These are phyloP conservation scores for Haberlea rhodopensis DNA, from an alignment of 257 asterid species.

Conservation along the genomic window DNA sequence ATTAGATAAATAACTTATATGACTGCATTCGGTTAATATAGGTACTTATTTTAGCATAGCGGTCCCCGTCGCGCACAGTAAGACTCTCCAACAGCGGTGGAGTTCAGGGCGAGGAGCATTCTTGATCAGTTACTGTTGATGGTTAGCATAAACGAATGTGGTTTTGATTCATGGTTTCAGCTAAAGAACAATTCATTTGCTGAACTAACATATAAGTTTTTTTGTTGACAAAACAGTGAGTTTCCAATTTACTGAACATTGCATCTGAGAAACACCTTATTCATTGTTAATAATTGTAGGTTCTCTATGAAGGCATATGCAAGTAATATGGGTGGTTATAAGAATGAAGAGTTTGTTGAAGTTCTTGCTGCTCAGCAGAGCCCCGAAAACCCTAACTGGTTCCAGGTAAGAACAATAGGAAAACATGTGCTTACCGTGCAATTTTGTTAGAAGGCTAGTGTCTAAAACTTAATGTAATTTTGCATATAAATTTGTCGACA, in stretches of 20 bases:
- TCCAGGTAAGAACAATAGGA: too few relatives aligned
- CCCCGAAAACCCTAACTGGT: too few relatives aligned
- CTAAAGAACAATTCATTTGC: background rate
- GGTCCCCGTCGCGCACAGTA: too few relatives aligned
- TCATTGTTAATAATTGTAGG: constrained; percentile 20
- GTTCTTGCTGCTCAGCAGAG: too few relatives aligned
- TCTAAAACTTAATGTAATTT: too few relatives aligned
- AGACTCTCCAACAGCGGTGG: constrained; percentile 55
- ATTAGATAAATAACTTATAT: too few relatives aligned
- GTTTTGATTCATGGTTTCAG: background rate
- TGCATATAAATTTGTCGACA: too few relatives aligned
- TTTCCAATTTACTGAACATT: constrained; percentile 14
- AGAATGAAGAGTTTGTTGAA: constrained; percentile 92
- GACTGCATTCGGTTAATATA: too few relatives aligned
- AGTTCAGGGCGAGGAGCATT: constrained; percentile 62
- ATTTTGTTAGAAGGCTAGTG: too few relatives aligned
- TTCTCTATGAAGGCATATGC: too few relatives aligned
- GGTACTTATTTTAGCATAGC: too few relatives aligned
- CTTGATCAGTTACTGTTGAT: constrained; percentile 55
- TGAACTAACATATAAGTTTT: background rate
- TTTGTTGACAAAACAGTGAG: background rate
- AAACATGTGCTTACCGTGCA: too few relatives aligned
- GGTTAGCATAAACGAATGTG: constrained; percentile 29
- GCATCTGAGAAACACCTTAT: background rate
- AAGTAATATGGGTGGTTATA: constrained; percentile 86